Evolutionary conservation across 805 yeast genomes (phyloP), one percentile per base, ranked within the genome.

Genomic region (Cephaloascus fragrans): DNA sequence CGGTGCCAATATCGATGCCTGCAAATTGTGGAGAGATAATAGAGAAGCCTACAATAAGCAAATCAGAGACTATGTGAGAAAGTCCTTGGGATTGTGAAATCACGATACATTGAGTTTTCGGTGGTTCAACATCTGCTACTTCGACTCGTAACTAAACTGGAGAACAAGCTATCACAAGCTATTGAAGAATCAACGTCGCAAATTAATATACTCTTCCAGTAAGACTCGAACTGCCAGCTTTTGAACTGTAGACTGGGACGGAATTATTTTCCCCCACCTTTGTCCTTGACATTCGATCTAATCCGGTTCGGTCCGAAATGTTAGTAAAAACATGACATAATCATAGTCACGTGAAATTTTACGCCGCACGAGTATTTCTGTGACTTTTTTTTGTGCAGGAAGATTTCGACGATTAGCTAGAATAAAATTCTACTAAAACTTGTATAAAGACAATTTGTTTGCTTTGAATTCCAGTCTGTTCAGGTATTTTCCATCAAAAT

Each of bases 11-110:
- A 73, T 75, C 23, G 83, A 76, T 45, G 82, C 81, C 1, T 77
- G 84, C 50, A 88, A 88, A 58, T 70, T 93, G 44, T 90, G 96
- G 95, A 73, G 98, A 58, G 95, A 86, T 47, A 69, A 86, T 56
- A 71, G 89, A 41, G 73, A 63, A 3, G 80, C 73, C 47, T 93
- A 77, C 55, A 74, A 81, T 48, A 59, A 62, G 41, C 73, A 71
- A 37, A 93, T 93, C 4, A 72, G 77, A 44, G 52, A 53, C 10
- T 85, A 83, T 47, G 90, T 89, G 4, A 63, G 77, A 37, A 75
- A 74, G 53, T 73, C 87, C 8, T 65, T 90, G 41, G 95, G 94
- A 1, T 62, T 86, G 39, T 80, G 55, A 40, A 20, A 15, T 4
- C 12, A 23, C 28, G 12, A 6, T n/a, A n/a, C n/a, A n/a, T n/a